Percentiles rank a stretch among this genome's conserved stretches.
phyloP scores from a whole-genome alignment of 2,329 filamentous ascomycete species.

The Claviceps quebecensis region DNA sequence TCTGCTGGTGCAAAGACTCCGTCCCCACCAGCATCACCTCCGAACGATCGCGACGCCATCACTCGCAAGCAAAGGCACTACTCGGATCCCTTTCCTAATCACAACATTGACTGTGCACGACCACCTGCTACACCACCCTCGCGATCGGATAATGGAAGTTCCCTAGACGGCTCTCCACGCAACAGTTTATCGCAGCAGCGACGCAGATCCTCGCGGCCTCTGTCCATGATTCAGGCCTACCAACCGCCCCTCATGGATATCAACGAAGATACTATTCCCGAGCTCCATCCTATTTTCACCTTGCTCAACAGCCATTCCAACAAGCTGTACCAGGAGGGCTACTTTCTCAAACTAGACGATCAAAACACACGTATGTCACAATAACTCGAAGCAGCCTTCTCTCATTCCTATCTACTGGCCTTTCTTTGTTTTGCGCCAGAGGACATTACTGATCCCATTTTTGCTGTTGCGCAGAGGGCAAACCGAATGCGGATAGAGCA shows the following conservation, averaged over 20 bases:
- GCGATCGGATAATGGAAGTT: slow-evolving; percentile 27
- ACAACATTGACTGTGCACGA: slow-evolving; percentile 21
- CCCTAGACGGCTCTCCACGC: slow-evolving; percentile 28
- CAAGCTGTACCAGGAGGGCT: slow-evolving; percentile 95
- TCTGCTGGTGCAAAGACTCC: slow-evolving; percentile 37
- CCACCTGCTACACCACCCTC: slow-evolving; percentile 26
- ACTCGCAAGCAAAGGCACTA: slow-evolving; percentile 17
- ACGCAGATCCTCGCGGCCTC: slow-evolving; percentile 50
- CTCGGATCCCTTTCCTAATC: slow-evolving; percentile 21
- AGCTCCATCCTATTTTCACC: slow-evolving; percentile 86
- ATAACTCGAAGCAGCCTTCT: background rate
- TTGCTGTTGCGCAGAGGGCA: slow-evolving; percentile 49
- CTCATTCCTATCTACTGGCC: background rate
- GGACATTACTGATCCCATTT: slow-evolving; percentile 1
- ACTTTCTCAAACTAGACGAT: slow-evolving; percentile 93
- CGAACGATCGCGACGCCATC: slow-evolving; percentile 20
- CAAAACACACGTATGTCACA: slow-evolving; percentile 66
- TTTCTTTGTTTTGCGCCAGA: background rate
- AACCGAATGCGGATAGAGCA: slow-evolving; percentile 68
- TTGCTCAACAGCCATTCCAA: slow-evolving; percentile 91
- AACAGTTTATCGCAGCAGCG: slow-evolving; percentile 27
- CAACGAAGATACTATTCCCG: slow-evolving; percentile 71
- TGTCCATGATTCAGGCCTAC: slow-evolving; percentile 78
- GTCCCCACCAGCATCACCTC: slow-evolving; percentile 30
- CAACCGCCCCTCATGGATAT: slow-evolving; percentile 79